A percentile compares a stretch with the other conserved stretches of the same genome.
Conservation (phyloP, 371 early-diverging fungal genomes). For the Saksenaea vasiformis region DNA sequence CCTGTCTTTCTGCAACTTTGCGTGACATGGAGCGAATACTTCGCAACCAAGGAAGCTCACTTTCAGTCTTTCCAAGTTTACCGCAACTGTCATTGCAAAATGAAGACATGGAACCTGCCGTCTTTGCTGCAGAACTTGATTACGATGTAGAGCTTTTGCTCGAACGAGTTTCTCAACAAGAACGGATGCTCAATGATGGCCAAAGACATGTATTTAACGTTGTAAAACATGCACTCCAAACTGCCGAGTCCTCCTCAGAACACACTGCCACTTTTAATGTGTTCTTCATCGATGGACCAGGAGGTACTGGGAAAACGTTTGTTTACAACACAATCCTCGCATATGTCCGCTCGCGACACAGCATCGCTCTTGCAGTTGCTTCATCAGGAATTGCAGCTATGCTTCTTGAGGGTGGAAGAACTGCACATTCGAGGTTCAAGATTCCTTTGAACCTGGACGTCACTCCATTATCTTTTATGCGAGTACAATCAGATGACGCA, state of each 20-base stretch:
- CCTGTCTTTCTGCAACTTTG: too few relatives aligned
- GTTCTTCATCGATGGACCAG: not conserved
- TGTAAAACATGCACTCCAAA: not conserved
- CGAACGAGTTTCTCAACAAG: too few relatives aligned
- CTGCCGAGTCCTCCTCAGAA: not conserved
- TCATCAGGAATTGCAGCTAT: too few relatives aligned
- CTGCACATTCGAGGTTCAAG: constrained; percentile 7
- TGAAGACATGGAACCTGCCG: too few relatives aligned
- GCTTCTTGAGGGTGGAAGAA: constrained; percentile 1
- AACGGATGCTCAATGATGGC: not conserved
- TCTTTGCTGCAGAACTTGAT: too few relatives aligned
- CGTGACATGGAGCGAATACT: too few relatives aligned
- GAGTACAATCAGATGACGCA: too few relatives aligned
- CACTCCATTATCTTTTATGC: too few relatives aligned
- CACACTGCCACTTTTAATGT: not conserved
- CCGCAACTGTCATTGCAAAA: too few relatives aligned
- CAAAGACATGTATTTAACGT: not conserved
- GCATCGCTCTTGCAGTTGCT: constrained; percentile 10
- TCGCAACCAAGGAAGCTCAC: too few relatives aligned
- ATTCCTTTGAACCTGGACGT: not conserved
- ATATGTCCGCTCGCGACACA: not conserved
- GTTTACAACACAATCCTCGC: not conserved
- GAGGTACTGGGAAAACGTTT: not conserved
- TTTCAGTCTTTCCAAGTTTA: too few relatives aligned
- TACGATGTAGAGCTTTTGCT: too few relatives aligned